Evolutionary conservation across 257 asterid species (phyloP).

Genomic region (Nyctanthes arbortristis): DNA sequence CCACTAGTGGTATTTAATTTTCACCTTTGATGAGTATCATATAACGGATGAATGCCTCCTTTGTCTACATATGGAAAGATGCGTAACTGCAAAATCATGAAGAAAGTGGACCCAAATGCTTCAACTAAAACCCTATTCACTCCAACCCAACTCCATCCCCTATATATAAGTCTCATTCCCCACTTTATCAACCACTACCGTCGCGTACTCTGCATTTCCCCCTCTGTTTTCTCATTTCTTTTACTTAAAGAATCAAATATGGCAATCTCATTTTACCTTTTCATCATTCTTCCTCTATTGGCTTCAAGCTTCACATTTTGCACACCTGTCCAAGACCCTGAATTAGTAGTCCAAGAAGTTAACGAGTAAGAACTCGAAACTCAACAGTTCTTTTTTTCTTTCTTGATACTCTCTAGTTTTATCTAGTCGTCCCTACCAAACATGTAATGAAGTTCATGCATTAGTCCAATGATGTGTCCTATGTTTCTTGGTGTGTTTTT

Average conservation of each 20-base stretch:
- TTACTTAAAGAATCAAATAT: slow-evolving; percentile 22
- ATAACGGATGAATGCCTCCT: slow-evolving; percentile 10
- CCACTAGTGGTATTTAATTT: not conserved
- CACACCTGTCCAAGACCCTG: slow-evolving; percentile 69
- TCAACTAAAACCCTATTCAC: slow-evolving; percentile 19
- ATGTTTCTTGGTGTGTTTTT: not conserved
- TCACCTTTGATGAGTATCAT: not conserved
- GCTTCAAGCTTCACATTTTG: slow-evolving; percentile 40
- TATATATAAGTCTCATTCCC: slow-evolving; percentile 33
- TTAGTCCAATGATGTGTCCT: not conserved
- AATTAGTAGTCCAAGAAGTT: slow-evolving; percentile 67
- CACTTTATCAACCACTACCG: not conserved
- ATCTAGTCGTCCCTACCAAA: not conserved
- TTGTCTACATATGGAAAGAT: slow-evolving; percentile 18
- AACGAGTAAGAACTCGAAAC: slow-evolving; percentile 61
- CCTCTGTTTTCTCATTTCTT: slow-evolving; percentile 3
- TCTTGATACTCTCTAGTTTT: not conserved
- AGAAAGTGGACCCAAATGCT: slow-evolving; percentile 39
- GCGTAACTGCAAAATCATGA: slow-evolving; percentile 19
- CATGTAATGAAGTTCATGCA: not conserved
- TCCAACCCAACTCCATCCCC: slow-evolving; percentile 16
- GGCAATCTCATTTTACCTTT: slow-evolving; percentile 39
- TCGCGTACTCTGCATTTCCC: not conserved
- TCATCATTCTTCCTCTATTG: slow-evolving; percentile 34
- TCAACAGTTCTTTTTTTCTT: not conserved